Base-by-base conservation (phyloP, 2,329 filamentous ascomycete species). In the Colletotrichum somersetense region DNA sequence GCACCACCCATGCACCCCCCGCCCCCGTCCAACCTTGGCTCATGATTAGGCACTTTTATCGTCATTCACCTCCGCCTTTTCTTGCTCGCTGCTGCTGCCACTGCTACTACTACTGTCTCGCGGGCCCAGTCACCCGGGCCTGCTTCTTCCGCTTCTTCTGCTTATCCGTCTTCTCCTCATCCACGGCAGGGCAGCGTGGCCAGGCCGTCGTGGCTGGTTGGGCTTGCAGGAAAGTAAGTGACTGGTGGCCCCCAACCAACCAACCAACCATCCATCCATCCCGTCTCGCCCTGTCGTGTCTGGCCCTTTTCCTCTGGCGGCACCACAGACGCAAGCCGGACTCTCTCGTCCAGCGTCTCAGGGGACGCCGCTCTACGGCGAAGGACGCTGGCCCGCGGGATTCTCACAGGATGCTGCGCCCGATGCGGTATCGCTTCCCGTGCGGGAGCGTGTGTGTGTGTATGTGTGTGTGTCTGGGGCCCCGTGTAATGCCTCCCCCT, bases 251-350 rank as follows among this genome's bases (percentile, higher is more conserved):
- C 16, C 18, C n/a, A n/a, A 18, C 40, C 40, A 14, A 2, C 18
- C n/a, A n/a, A 11, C 40, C 40, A 14, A 2, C 42, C 30, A 33
- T 20, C 48, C 40, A n/a, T 48, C 55, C 67, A 53, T 5, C 35
- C 40, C 55, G 42, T 38, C 55, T 56, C 50, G 67, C 55, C 30
- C 48, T 40, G 23, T 42, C 14, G 33, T 33, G 23, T 35, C 23
- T 46, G 26, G 20, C 30, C 30, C 55, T 53, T 46, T n/a, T 38
- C 46, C 40, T 46, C 33, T 70, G 64, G 58, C 59, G 58, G 57
- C 64, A 68, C 68, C 52, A 59, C 52, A 63, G 58, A 68, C 65
- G 52, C 68, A 71, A 62, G 68, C 68, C 48, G 46, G 20, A 10
- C 42, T 62, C 58, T 48, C 58, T 46, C 58, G n/a, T 23, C 20